These are phyloP conservation scores for Eimeria sp. DNA, from an alignment of 169 alveolate species.

Conservation along the genomic window DNA sequence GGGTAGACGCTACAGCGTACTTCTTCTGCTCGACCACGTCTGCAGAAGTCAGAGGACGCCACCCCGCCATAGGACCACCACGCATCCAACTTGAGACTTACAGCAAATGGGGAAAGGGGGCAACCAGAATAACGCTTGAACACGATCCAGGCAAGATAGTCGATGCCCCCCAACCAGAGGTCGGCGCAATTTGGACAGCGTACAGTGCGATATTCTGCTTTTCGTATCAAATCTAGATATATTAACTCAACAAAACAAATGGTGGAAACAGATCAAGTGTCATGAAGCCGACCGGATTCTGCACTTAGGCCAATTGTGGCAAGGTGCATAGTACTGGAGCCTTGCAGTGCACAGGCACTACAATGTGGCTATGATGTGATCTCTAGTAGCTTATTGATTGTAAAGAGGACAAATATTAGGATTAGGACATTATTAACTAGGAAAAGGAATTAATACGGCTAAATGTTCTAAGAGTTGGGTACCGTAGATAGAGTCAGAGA, in stretches of 20 bases:
- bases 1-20: not conserved
- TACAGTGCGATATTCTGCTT: not conserved
- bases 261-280: not conserved
- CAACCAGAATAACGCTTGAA: not conserved
- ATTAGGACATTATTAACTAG: too few relatives aligned
- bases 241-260: not conserved
- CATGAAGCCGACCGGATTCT: not conserved
- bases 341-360: not conserved
- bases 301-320: not conserved
- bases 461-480: too few relatives aligned
- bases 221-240: not conserved
- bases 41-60: not conserved
- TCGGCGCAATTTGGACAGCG: not conserved
- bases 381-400: too few relatives aligned
- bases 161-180: not conserved
- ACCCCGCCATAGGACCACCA: not conserved
- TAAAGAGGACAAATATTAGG: too few relatives aligned
- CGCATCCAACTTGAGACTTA: not conserved
- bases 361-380: too few relatives aligned
- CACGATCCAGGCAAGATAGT: not conserved
- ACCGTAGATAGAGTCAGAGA: too few relatives aligned
- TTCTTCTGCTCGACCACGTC: not conserved
- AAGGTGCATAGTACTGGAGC: constrained; percentile 1
- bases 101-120: not conserved
- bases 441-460: too few relatives aligned